These are phyloP conservation scores for Calonectria pteridis DNA, from an alignment of 2,329 filamentous ascomycete genomes.

Conservation along the genomic window DNA sequence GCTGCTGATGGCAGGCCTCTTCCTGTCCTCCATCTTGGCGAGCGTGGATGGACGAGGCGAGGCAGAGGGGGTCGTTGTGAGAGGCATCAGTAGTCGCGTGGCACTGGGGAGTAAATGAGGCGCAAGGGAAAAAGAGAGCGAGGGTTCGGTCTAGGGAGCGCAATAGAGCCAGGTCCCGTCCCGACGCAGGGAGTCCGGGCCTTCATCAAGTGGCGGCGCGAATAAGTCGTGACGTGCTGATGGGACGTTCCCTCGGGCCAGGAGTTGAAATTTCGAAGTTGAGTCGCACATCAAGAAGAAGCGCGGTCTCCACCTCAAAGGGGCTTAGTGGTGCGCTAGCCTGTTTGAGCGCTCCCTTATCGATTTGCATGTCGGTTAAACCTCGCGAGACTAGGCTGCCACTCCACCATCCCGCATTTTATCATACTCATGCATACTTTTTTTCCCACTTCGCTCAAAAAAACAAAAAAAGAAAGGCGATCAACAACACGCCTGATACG, in stretches of 20 bases:
- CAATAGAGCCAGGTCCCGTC: conserved; percentile 52
- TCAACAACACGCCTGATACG: conserved; percentile 32
- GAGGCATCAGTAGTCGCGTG: conserved; percentile 81
- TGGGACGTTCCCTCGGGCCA: conserved; percentile 51
- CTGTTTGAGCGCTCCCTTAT: conserved; percentile 48
- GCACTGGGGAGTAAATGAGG: conserved; percentile 55
- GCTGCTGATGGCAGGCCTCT: conserved; percentile 87
- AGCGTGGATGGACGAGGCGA: conserved; percentile 82
- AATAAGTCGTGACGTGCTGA: conserved; percentile 49
- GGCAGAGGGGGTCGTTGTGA: conserved; percentile 80
- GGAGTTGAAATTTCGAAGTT: conserved; percentile 61
- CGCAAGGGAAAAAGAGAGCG: conserved; percentile 49
- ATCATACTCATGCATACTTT: conserved; percentile 37
- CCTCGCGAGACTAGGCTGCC: conserved; percentile 38
- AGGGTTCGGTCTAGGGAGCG: conserved; percentile 44
- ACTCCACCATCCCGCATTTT: conserved; percentile 47
- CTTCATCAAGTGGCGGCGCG: conserved; percentile 53
- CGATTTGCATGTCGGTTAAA: conserved; percentile 52
- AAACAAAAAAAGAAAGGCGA: conserved; percentile 12
- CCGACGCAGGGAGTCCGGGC: conserved; percentile 47
- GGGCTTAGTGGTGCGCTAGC: conserved; percentile 52
- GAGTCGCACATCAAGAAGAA: conserved; percentile 56
- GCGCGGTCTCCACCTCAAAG: conserved; percentile 51
- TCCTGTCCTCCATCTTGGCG: conserved; percentile 99
- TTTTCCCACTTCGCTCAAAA: conserved; percentile 22